These are phyloP conservation scores for Aspergillus steynii DNA, from an alignment of 495 filamentous ascomycete species.

Conservation along the genomic window DNA sequence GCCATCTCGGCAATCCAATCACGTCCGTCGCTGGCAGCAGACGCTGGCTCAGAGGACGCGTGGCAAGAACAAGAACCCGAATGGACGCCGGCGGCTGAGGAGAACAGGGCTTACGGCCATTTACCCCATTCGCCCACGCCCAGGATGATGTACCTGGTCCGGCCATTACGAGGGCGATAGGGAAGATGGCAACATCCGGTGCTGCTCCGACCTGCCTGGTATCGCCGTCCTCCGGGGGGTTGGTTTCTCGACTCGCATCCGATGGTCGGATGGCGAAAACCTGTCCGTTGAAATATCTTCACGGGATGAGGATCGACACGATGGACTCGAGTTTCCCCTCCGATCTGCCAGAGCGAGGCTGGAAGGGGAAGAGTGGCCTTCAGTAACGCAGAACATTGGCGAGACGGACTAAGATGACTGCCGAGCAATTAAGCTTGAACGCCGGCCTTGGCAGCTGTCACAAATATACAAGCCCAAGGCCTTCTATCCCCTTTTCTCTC, in stretches of 20 bases:
- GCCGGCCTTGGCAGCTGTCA: constrained; percentile 16
- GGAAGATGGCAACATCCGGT: neutral
- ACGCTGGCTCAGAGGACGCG: neutral
- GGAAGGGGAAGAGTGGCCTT: neutral
- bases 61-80: neutral
- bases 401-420: constrained; percentile 5
- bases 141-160: neutral
- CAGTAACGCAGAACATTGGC: constrained; percentile 6
- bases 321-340: neutral
- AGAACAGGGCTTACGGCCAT: neutral
- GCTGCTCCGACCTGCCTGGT: neutral
- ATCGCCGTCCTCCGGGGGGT: too few species aligned
- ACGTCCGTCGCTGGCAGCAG: neutral
- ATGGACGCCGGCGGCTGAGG: too few species aligned
- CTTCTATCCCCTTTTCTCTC: neutral
- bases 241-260: neutral
- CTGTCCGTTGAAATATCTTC: neutral
- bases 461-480: neutral
- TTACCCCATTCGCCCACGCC: neutral
- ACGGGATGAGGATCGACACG: neutral
- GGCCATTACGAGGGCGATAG: neutral
- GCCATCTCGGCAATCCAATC: neutral
- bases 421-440: constrained; percentile 18
- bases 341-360: neutral
- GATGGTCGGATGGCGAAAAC: neutral